Evolutionary conservation across 225 moss, liverwort and hornwort species (phyloP).

Genomic region (Straminergon stramineum): DNA sequence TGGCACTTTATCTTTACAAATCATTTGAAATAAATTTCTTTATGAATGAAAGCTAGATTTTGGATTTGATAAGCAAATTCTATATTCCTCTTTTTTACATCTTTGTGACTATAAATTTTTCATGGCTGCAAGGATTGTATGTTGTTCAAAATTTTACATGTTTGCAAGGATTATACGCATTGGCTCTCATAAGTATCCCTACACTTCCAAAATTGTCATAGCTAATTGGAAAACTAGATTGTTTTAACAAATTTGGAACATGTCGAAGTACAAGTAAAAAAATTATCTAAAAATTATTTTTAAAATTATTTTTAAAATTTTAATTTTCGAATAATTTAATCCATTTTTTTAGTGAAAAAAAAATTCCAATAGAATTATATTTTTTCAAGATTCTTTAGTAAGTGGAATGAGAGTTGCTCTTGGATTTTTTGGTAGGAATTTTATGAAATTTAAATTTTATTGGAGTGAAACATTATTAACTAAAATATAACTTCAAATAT

Average conservation of each 20-base stretch:
- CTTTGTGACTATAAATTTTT: too few species aligned
- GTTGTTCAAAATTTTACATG: too few species aligned
- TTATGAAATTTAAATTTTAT: not conserved
- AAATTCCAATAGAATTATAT: too few species aligned
- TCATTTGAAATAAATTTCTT: not conserved
- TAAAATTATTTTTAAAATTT: too few species aligned
- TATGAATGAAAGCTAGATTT: not conserved
- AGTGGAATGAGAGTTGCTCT: too few species aligned
- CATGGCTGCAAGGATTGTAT: too few species aligned
- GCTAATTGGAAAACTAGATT: not conserved
- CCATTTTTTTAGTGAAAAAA: too few species aligned
- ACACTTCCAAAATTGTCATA: not conserved
- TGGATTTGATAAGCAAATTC: not conserved
- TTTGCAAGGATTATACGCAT: accelerated
- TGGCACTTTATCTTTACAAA: too few species aligned
- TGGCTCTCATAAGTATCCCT: not conserved
- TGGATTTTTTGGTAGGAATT: not conserved
- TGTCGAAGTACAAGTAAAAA: not conserved
- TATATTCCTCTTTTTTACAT: too few species aligned
- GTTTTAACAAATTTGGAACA: not conserved
- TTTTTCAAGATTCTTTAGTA: too few species aligned
- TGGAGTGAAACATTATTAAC: accelerated
- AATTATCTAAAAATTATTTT: too few species aligned
- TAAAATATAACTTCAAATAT: not conserved
- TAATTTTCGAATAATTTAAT: too few species aligned